phyloP scores from a whole-genome alignment of 306 rosid genomes.

The Medicago arabica region DNA sequence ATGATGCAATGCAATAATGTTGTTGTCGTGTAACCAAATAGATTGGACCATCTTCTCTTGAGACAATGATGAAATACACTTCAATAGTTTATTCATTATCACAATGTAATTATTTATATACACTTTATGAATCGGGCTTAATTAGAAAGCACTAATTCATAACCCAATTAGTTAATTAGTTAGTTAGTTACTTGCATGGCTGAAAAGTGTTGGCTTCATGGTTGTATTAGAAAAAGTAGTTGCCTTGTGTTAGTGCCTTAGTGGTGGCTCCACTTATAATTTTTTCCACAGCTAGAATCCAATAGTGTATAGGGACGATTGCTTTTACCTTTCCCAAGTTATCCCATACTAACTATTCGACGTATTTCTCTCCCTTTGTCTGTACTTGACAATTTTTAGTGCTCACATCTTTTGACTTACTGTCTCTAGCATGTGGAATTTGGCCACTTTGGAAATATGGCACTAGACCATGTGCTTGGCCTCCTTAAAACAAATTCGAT shows the following conservation, averaged over 20 bases:
- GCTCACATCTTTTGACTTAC: slow-evolving; percentile 33
- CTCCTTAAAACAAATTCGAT: slow-evolving; percentile 4
- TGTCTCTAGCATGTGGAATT: slow-evolving; percentile 34
- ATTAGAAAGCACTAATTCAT: no score
- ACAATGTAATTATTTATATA: no score
- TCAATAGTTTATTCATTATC: no score
- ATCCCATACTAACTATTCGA: background rate
- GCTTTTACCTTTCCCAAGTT: slow-evolving; percentile 29
- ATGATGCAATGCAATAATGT: no score
- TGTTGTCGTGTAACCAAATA: no score
- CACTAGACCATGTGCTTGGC: slow-evolving; percentile 33
- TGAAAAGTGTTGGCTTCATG: background rate
- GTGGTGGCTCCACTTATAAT: slow-evolving; percentile 35
- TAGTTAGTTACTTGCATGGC: no score
- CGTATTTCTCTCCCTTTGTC: slow-evolving; percentile 10
- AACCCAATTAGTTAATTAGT: no score
- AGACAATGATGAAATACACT: no score
- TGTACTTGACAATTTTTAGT: background rate
- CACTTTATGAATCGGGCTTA: no score
- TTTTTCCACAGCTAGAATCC: slow-evolving; percentile 42
- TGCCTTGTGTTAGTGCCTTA: background rate
- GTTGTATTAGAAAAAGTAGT: background rate
- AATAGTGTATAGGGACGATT: slow-evolving; percentile 3
- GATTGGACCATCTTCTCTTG: no score
- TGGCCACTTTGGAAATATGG: slow-evolving; percentile 27